These are phyloP conservation scores for Ampelomyces quisqualis DNA, from an alignment of 2,329 filamentous ascomycete genomes.

Conservation along the genomic window DNA sequence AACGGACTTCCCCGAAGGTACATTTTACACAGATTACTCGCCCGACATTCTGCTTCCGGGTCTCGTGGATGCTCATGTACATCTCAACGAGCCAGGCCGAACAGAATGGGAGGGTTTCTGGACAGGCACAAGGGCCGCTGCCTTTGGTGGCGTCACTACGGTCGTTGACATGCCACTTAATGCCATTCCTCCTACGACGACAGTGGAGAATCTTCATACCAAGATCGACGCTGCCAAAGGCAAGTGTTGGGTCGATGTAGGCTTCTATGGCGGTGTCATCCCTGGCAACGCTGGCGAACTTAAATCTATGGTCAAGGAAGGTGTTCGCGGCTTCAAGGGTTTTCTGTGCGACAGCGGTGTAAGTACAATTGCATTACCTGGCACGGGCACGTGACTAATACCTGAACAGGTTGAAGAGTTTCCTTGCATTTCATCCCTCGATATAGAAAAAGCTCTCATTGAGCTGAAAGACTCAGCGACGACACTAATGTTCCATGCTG, in stretches of 20 bases:
- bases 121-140: conserved; percentile 89
- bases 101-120: conserved; percentile 99
- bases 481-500: conserved; percentile 97
- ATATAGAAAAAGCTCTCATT: conserved; percentile 77
- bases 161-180: conserved; percentile 98
- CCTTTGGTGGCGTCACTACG: conserved; percentile 93
- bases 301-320: conserved; percentile 75
- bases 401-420: conserved; percentile 80
- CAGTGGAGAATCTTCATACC: conserved; percentile 74
- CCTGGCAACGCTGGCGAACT: conserved; percentile 84
- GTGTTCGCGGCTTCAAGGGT: conserved; percentile 94
- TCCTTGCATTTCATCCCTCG: conserved; percentile 77
- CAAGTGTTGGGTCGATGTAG: conserved; percentile 98
- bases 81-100: conserved; percentile 93
- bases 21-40: conserved; percentile 79
- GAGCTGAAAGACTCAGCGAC: conserved; percentile 79
- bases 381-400: conserved; percentile 18
- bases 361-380: conserved; percentile 44
- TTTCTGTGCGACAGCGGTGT: conserved; percentile 97
- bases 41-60: conserved; percentile 84
- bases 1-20: conserved; percentile 70
- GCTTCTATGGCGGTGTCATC: conserved; percentile 93
- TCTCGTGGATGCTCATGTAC: conserved; percentile 93
- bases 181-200: conserved; percentile 94
- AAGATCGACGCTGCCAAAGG: conserved; percentile 82